phyloP scores from a whole-genome alignment of 352 stramenopile genomes.

The Phytophthora vignae region DNA sequence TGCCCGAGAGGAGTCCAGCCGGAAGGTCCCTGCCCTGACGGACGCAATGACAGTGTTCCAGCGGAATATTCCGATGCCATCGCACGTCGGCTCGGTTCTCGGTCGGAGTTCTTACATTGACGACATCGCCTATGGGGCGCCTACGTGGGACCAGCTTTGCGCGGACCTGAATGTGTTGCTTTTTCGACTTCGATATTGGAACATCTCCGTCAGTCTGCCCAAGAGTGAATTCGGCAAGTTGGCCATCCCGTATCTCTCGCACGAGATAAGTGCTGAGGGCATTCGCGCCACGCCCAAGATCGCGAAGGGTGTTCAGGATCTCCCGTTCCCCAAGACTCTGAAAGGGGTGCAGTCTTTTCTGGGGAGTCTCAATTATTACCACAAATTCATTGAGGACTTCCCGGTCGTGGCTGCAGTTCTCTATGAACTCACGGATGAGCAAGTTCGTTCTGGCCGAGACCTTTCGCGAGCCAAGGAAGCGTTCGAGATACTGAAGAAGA shows the following conservation, averaged over 20 bases:
- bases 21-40: background rate
- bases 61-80: background rate
- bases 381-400: constrained; percentile 3
- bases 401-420: constrained; percentile 1
- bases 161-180: background rate
- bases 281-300: constrained; percentile 2
- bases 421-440: constrained; percentile 2
- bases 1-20: background rate
- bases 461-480: background rate
- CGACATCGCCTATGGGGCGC: background rate
- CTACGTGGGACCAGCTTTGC: background rate
- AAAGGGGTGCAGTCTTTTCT: constrained; percentile 5
- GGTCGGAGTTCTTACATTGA: constrained; percentile 3
- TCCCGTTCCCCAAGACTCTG: background rate
- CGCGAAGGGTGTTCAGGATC: background rate
- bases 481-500: background rate
- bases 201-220: constrained; percentile 4
- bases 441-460: background rate
- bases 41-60: background rate
- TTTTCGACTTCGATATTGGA: constrained; percentile 2
- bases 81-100: background rate
- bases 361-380: constrained; percentile 1
- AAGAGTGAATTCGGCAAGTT: background rate
- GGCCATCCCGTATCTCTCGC: background rate
- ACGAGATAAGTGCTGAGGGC: background rate